Percentiles rank a stretch among this genome's conserved stretches.
Conservation (phyloP, 352 stramenopile species). For the Phytopythium kandeliae region DNA sequence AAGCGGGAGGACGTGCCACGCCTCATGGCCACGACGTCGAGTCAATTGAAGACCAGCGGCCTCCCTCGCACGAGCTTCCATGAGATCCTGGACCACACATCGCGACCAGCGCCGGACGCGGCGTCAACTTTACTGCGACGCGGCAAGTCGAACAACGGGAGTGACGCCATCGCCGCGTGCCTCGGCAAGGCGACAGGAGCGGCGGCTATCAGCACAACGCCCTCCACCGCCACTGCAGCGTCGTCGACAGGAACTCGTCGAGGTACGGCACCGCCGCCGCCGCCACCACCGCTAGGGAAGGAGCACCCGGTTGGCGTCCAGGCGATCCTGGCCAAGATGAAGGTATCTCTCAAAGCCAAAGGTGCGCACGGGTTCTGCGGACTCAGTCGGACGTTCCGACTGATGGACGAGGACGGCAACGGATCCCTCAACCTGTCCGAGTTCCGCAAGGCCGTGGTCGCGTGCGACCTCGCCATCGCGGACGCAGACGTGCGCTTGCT, state of each 20-base stretch:
- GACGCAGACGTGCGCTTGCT: constrained; percentile 61
- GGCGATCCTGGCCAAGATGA: constrained; percentile 46
- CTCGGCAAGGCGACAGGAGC: constrained; percentile 14
- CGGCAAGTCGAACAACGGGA: constrained; percentile 41
- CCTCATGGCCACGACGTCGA: constrained; percentile 13
- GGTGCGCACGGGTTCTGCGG: constrained; percentile 71
- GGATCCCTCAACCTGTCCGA: constrained; percentile 64
- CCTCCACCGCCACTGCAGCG: neutral
- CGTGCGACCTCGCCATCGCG: constrained; percentile 40
- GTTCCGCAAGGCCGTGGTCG: constrained; percentile 62
- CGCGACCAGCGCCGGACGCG: constrained; percentile 8
- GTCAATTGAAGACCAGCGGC: constrained; percentile 2
- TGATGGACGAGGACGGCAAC: constrained; percentile 79
- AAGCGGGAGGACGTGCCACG: constrained; percentile 20
- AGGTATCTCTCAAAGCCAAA: constrained; percentile 42
- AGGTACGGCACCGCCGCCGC: neutral
- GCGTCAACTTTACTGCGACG: constrained; percentile 18
- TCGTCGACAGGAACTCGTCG: neutral
- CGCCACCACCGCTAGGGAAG: neutral
- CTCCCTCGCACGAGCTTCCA: constrained; percentile 32
- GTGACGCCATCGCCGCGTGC: constrained; percentile 45
- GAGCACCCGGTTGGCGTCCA: constrained; percentile 39
- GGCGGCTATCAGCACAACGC: neutral
- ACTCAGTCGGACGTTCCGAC: constrained; percentile 62
- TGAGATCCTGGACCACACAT: constrained; percentile 54